Evolutionary conservation across 108 stramenopile genomes (phyloP), one percentile per base, ranked within the genome.

Genomic region (Cyclotella sp.): DNA sequence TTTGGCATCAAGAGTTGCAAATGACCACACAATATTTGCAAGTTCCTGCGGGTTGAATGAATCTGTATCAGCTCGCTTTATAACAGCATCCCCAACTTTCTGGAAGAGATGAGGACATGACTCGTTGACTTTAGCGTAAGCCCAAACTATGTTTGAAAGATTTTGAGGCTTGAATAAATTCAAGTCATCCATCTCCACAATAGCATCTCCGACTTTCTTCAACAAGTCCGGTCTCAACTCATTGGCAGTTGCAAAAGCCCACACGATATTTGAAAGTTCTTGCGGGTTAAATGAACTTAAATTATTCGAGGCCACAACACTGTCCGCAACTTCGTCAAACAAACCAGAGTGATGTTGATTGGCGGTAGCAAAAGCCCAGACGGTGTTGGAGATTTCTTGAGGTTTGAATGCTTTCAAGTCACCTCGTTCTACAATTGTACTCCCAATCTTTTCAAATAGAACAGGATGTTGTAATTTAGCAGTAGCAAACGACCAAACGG

Each of bases 321-420:
- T 9, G 28, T 14, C 51, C 52, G 15, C 51, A 42, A 68, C 24
- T 52, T 68, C 52, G 29, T 68, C 1, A 53, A 68, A 53, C 28
- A 68, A 9, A 30, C 0, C 51, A 29, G 67, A 49, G 30, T 68
- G 67, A 22, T 40, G 22, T 16, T 34, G 14, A 16, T 29, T 52
- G 16, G 67, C 67, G 52, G 67, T 68, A 6, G 67, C 67, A 53
- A 52, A 68, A 29, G 67, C 47, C 28, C 47, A 53, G 16, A 68
- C 67, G 10, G 30, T 34, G 29, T 68, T 68, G 3, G 30, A 24
- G 34, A 68, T 47, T 9, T 51, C 16, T 39, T 68, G 51, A 6
- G 47, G 28, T 22, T 52, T 53, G 29, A 68, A 68, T 28, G 28
- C 3, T 68, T 16, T 16, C 9, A 68, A 34, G 15, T 42, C 28